Evolutionary conservation across 83 land plant species (phyloP).

Genomic region (Diphasiastrum complanatum): DNA sequence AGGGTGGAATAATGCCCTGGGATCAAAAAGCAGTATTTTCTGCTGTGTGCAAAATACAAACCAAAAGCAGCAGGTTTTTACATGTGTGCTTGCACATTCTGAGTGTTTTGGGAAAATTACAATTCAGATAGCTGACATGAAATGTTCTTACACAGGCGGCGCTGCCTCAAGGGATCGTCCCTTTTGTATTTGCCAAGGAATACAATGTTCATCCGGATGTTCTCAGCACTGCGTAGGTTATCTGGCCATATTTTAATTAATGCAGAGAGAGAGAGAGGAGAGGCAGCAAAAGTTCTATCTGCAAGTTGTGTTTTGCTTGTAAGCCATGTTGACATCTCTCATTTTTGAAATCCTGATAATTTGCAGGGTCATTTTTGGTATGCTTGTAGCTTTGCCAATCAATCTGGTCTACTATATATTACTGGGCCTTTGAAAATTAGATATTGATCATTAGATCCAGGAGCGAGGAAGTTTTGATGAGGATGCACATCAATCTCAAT

Average conservation of each 20-base stretch:
- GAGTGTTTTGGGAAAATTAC: no score
- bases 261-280: not conserved
- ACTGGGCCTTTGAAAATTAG: not conserved
- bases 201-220: constrained; percentile 45
- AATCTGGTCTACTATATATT: not conserved
- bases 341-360: not conserved
- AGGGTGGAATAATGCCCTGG: no score
- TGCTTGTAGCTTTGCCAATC: not conserved
- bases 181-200: constrained; percentile 51
- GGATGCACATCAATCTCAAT: no score
- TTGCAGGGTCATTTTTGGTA: not conserved
- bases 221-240: constrained; percentile 48
- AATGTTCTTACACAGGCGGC: constrained; percentile 37
- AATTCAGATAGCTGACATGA: no score
- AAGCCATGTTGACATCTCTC: no score
- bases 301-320: no score
- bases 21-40: not conserved
- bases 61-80: no score
- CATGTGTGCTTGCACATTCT: no score
- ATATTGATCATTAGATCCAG: no score
- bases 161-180: constrained; percentile 40
- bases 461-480: no score
- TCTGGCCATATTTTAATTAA: not conserved
- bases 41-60: no score
- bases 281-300: no score